Percentiles rank a stretch among this genome's conserved stretches.
These are phyloP conservation scores for Calonectria pteridis DNA, from an alignment of 2,329 filamentous ascomycete species.

Conservation along the genomic window DNA sequence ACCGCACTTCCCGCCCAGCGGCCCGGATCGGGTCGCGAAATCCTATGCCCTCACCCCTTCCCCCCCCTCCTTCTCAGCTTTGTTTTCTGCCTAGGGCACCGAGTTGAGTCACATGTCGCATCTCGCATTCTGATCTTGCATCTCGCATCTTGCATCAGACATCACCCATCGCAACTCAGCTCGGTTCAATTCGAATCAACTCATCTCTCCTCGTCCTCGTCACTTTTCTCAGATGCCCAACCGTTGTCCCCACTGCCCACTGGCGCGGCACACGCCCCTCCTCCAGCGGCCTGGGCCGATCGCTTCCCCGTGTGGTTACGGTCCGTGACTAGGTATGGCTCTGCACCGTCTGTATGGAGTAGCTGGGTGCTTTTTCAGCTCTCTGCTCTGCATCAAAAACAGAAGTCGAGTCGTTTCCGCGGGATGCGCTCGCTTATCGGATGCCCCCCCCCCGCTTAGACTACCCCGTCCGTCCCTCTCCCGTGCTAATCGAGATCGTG, in stretches of 20 bases:
- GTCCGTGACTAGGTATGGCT: background rate
- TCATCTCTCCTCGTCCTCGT: background rate
- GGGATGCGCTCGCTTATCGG: constrained; percentile 17
- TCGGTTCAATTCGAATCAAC: background rate
- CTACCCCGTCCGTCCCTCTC: background rate
- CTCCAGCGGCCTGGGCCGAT: background rate
- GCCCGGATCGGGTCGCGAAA: background rate
- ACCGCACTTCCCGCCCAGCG: background rate
- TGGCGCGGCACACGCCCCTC: background rate
- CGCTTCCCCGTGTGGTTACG: background rate
- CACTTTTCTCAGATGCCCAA: background rate
- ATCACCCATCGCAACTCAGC: background rate
- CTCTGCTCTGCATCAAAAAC: background rate
- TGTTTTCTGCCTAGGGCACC: background rate
- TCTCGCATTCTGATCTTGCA: constrained; percentile 19
- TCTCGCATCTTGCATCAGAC: constrained; percentile 16
- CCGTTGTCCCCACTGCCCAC: background rate
- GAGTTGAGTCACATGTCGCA: background rate
- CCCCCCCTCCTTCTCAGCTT: background rate
- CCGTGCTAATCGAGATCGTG: constrained; percentile 9
- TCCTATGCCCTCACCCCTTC: background rate
- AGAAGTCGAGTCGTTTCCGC: background rate
- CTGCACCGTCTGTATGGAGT: background rate
- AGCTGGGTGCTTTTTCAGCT: constrained; percentile 1
- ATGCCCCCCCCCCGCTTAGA: background rate